Conservation (phyloP, 352 stramenopile species). For the Pythium brachiatum region DNA sequence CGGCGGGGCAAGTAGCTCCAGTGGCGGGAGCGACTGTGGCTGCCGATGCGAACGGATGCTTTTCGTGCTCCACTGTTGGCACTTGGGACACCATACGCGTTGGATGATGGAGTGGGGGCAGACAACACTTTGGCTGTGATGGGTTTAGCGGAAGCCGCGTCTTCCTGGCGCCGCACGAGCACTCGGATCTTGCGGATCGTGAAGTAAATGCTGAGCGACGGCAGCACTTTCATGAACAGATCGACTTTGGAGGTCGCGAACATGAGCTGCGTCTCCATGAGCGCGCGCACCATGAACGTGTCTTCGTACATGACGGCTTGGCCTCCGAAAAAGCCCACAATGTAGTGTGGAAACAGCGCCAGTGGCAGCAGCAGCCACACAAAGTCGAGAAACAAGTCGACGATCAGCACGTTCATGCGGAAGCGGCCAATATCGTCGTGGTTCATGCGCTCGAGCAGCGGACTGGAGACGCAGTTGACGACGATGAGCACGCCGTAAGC, state of each 20-base stretch:
- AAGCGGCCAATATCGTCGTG: neutral
- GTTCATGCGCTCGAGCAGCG: neutral
- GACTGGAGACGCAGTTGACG: conserved; percentile 24
- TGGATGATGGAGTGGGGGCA: neutral
- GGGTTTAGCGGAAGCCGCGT: neutral
- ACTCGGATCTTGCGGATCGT: conserved; percentile 19
- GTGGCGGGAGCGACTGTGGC: neutral
- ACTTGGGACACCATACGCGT: neutral
- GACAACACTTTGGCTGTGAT: neutral
- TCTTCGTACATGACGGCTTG: conserved; percentile 21
- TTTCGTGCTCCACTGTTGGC: neutral
- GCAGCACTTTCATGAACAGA: conserved; percentile 22
- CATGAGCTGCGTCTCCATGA: conserved; percentile 24
- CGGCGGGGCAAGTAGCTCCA: neutral
- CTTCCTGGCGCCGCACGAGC: conserved; percentile 7
- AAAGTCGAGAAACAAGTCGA: conserved; percentile 22
- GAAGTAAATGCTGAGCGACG: conserved; percentile 18
- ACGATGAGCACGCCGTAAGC: conserved; percentile 17
- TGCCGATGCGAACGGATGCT: too few species aligned
- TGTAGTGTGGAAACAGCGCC: conserved; percentile 16
- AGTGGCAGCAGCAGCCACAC: conserved; percentile 24
- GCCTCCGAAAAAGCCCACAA: conserved; percentile 7
- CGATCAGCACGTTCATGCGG: conserved; percentile 13
- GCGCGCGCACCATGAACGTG: conserved; percentile 22
- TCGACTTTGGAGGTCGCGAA: conserved; percentile 17